Evolutionary conservation across 495 filamentous ascomycete genomes (phyloP), one percentile per base, ranked within the genome.

Genomic region (Daldinia concentrica): DNA sequence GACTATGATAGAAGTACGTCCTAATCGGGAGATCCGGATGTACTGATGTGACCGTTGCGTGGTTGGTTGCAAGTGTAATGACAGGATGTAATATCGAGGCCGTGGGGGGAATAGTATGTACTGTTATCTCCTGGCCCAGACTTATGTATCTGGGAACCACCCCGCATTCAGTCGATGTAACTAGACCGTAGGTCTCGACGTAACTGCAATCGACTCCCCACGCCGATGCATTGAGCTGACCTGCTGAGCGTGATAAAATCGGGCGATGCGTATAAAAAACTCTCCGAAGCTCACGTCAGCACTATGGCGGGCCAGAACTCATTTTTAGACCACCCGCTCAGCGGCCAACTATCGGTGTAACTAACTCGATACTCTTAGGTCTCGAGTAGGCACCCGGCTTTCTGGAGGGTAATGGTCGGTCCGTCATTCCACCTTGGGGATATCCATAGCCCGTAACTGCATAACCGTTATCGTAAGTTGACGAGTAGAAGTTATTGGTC

Each of bases 311-410:
- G 50, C 55, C 52, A 66, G 62, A 63, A 60, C 51, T 52, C 58
- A 15, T 27, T 64, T 56, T 32, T 15, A 50, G 61, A 51, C 52
- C 34, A 58, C 15, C 30, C 66, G 37, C 55, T 75, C 77, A 84
- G 62, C 81, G 79, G 27, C 81, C 81, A 59, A 83, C 62, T 77
- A 85, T 81, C 34, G 83, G 83, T 30, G 82, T 85, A 32, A 85
- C 81, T 27, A 85, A 76, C 72, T 85, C 82, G 70, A 85, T 83
- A 72, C 81, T 83, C 75, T 85, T 85, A 3, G 83, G 82, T 41
- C 83, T 77, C 58, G 82, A 83, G 76, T 85, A 82, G 39, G 76
- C 72, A 6, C 78, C 76, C 1, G 83, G 82, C 48, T 77, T 77
- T 50, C 83, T 81, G 15, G 74, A 69, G 0, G 83, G 83, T 22